Conservation (phyloP, 1,284 basidiomycete species). For the Fomitopsis palustris region DNA sequence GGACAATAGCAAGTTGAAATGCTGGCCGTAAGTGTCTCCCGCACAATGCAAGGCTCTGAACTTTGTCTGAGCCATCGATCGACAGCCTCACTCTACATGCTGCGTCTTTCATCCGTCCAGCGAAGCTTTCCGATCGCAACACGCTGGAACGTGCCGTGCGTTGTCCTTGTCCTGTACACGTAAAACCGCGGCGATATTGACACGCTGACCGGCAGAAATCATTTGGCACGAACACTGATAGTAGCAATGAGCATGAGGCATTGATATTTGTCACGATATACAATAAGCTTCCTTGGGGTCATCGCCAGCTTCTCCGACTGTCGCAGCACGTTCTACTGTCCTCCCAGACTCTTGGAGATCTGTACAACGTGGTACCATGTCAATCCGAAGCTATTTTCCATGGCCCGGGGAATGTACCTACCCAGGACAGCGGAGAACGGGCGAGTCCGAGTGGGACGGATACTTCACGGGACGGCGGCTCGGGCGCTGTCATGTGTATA, state of each 20-base stretch:
- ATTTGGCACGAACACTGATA: conserved; percentile 17
- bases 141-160: conserved; percentile 45
- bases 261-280: conserved; percentile 58
- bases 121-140: conserved; percentile 65
- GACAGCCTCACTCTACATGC: conserved; percentile 49
- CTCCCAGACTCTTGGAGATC: conserved; percentile 68
- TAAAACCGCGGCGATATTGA: conserved; percentile 4
- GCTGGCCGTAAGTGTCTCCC: conserved; percentile 51
- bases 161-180: conserved; percentile 4
- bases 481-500: conserved; percentile 53
- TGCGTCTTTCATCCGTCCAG: conserved; percentile 56
- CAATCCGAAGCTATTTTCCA: conserved; percentile 50
- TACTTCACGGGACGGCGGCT: conserved; percentile 15
- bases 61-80: conserved; percentile 4
- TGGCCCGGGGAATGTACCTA: conserved; percentile 34
- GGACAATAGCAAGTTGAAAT: conserved; percentile 45
- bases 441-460: conserved; percentile 11
- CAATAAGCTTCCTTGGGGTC: conserved; percentile 57
- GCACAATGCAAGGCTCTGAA: neutral
- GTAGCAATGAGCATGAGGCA: conserved; percentile 33
- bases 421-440: conserved; percentile 34
- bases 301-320: conserved; percentile 52
- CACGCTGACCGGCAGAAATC: conserved; percentile 28
- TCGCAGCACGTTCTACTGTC: conserved; percentile 68
- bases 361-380: conserved; percentile 62